Evolutionary conservation across 805 yeast genomes (phyloP), one percentile per base, ranked within the genome.

Genomic region (Ogataea haglerorum): DNA sequence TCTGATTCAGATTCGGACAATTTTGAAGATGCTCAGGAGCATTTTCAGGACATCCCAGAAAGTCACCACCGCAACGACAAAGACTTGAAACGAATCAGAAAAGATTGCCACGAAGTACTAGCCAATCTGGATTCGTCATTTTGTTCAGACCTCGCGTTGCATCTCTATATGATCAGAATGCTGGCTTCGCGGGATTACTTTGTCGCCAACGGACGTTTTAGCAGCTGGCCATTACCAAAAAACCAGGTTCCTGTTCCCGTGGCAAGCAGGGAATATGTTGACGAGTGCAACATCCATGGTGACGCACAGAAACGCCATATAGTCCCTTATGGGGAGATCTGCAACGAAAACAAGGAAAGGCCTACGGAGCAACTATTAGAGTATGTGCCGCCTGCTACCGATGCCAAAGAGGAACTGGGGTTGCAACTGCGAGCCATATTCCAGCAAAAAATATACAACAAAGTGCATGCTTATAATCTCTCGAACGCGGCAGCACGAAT

Each of bases 111-210:
- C 10, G 38, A 42, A 31, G 40, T 68, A 17, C 32, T 72, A 9
- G 46, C 59, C n/a, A 48, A 58, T 6, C 49, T 80, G 17, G 86
- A 82, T 48, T 64, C 64, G 10, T 69, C 70, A 2, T 75, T 70
- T 44, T 59, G 79, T 23, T 59, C 60, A 10, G 89, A 85, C 58
- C 60, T 85, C 22, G 72, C 83, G 0, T 53, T 77, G 2, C 95
- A 85, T 60, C 59, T 86, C 3, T 85, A 82, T 56, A 73, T 84
- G 17, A 56, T 80, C 0, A 66, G 67, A 43, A 62, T 85, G 21
- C 57, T 70, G 38, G 73, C 63, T 41, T 60, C 52, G 32, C 61
- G 61, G 36, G 61, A 61, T 41, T 58, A 65, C 58, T 38, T 40
- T 45, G 66, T 67, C 62, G 73, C 73, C 32, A 36, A 46, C 38